Percentiles rank a stretch among this genome's conserved stretches.
Evolutionary conservation across 148 eudicot genomes (phyloP).

Genomic region (Rhododendron mucronatum): DNA sequence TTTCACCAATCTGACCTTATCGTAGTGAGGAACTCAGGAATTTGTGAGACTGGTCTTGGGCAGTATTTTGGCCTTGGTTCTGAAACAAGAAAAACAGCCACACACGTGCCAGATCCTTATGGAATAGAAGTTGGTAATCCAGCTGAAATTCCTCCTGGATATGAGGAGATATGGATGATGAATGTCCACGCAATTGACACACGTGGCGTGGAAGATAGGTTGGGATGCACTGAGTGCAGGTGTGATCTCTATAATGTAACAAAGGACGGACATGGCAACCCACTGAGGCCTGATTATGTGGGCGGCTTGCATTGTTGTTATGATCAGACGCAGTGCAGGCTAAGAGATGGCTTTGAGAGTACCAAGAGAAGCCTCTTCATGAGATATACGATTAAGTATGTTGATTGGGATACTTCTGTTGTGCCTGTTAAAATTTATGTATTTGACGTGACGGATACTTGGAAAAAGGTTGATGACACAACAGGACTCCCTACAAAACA

Average conservation of each 20-base stretch:
- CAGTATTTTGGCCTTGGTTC: slow-evolving; percentile 89
- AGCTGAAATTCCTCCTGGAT: slow-evolving; percentile 59
- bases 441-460: slow-evolving; percentile 70
- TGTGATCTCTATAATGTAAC: slow-evolving; percentile 81
- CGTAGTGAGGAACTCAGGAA: slow-evolving; percentile 40
- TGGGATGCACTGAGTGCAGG: slow-evolving; percentile 87
- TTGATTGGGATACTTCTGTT: slow-evolving; percentile 57
- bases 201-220: slow-evolving; percentile 54
- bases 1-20: slow-evolving; percentile 32
- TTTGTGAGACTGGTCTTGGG: slow-evolving; percentile 37
- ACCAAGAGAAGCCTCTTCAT: slow-evolving; percentile 45
- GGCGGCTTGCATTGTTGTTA: slow-evolving; percentile 88
- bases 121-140: slow-evolving; percentile 80
- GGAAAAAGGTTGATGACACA: slow-evolving; percentile 34
- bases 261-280: slow-evolving; percentile 32
- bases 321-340: slow-evolving; percentile 58
- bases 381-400: slow-evolving; percentile 61
- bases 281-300: slow-evolving; percentile 39
- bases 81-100: slow-evolving; percentile 73
- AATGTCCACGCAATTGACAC: slow-evolving; percentile 95
- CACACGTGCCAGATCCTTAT: slow-evolving; percentile 75
- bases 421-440: slow-evolving; percentile 72
- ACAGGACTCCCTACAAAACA: slow-evolving; percentile 25
- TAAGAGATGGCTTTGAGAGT: slow-evolving; percentile 44
- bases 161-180: slow-evolving; percentile 75